Base-by-base conservation (phyloP, 2,329 filamentous ascomycete genomes). In the Nothomitra cinnamomea region DNA sequence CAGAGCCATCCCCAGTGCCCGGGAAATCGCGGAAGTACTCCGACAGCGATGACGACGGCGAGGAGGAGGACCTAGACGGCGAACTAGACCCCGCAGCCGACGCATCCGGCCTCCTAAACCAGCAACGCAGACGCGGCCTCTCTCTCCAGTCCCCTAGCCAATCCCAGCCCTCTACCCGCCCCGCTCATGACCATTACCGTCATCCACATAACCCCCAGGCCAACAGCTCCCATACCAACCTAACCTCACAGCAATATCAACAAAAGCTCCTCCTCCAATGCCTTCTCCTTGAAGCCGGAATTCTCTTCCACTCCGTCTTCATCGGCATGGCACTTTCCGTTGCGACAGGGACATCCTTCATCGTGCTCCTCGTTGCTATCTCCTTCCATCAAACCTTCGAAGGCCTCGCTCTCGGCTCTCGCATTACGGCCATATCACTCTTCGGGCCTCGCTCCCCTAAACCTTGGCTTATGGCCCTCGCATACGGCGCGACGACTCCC, bases 271-370 rank as follows among this genome's bases (percentile, higher is more conserved):
- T 83, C 58, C 70, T 89, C 8, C 86, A 92, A 65, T 89, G 85
- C 59, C 70, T 90, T 47, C 74, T 92, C 22, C 76, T 92, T 2
- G 86, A 90, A 67, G 85, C 85, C 0, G 86, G 86, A 19, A 90
- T 92, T 57, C 74, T 92, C 15, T 90, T 90, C 64, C 86, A 92
- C 69, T 85, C 80, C 62, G 74, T 92, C 53, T 92, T 92, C 62
- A 90, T 92, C 60, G 86, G 86, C 57, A 89, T 90, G 84, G 85
- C 86, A 2, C 74, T 92, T 28, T 87, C 83, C 0, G 86, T 92
- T 0, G 82, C 86, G 0, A 87, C 84, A 0, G 85, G 85, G 0
- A 82, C 85, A 0, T 79, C 83, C 1, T 92, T 92, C 62, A 72
- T 87, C 42, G 83, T 90, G 12, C 85, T 92, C 58, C 72, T 92